Evolutionary conservation across 2,329 filamentous ascomycete genomes (phyloP), one percentile per base, ranked within the genome.

Genomic region (Trichothecium roseum): DNA sequence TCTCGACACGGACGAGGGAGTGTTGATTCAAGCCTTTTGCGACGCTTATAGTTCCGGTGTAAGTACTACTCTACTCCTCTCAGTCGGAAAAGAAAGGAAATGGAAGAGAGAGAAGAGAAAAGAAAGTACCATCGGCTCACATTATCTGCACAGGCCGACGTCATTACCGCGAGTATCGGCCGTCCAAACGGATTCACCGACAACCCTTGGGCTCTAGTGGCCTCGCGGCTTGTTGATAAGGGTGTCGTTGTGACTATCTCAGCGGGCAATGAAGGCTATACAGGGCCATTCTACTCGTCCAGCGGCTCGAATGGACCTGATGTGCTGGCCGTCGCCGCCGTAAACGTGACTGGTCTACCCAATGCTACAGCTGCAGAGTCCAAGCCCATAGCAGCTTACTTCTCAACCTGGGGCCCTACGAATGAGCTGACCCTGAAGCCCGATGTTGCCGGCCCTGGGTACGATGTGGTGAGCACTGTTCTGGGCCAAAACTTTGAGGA

Each of bases 351-450:
- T 18, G 57, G 63, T 37, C 60, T 64, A 39, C 60, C 63, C 37
- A 60, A 51, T 26, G 38, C 47, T 22, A 51, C 50, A 36, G 43
- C 47, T 24, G 45, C 43, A 6, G 47, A 53, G 37, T 40, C 42
- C 8, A 44, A 40, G 4, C 50, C 56, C 0, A 56, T 60, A n/a
- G 54, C 68, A 4, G 63, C 59, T 20, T 54, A 54, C 5, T 72
- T 62, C 45, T 69, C 63, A 5, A 64, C 64, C 16, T 72, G 69
- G 67, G 69, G 69, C 2, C 66, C 66, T 1, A 64, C 62, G 0
- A 69, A 66, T 40, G 68, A 73, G 37, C 54, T 71, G 3, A 52
- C 63, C 18, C 53, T 71, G 35, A 71, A 69, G 43, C 68, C 69
- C 4, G 63, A 73, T 32, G 52, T 73, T 33, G 60, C 62, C 12